phyloP scores from a whole-genome alignment of 2,329 filamentous ascomycete genomes.

The Hypocreales sp. region DNA sequence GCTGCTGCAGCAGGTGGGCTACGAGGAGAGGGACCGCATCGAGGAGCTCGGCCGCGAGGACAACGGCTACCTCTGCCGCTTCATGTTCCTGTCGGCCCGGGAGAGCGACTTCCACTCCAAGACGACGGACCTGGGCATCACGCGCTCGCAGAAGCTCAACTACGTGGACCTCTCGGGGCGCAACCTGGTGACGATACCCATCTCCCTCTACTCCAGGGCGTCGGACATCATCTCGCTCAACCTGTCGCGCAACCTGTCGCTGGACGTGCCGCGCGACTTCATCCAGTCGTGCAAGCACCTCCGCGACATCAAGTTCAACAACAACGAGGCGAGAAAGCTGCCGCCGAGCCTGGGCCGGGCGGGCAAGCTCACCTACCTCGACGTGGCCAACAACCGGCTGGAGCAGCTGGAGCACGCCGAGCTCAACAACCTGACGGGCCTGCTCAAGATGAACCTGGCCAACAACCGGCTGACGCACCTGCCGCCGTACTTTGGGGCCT shows the following conservation, averaged over 20 bases:
- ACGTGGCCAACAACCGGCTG: slow-evolving; percentile 87
- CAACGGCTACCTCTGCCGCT: slow-evolving; percentile 91
- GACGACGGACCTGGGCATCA: slow-evolving; percentile 62
- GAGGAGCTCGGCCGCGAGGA: slow-evolving; percentile 93
- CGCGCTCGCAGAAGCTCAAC: slow-evolving; percentile 77
- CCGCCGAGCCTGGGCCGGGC: slow-evolving; percentile 75
- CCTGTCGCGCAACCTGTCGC: slow-evolving; percentile 76
- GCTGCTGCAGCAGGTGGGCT: slow-evolving; percentile 81
- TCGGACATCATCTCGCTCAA: slow-evolving; percentile 90
- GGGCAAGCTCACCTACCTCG: slow-evolving; percentile 68
- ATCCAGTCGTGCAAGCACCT: slow-evolving; percentile 85
- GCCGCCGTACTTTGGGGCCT: slow-evolving; percentile 69
- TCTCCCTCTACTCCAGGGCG: slow-evolving; percentile 81
- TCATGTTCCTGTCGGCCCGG: slow-evolving; percentile 83
- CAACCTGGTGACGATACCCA: slow-evolving; percentile 89
- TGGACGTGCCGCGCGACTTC: slow-evolving; percentile 91
- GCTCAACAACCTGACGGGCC: slow-evolving; percentile 54
- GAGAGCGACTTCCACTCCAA: slow-evolving; percentile 62
- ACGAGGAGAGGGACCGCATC: slow-evolving; percentile 70
- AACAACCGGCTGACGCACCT: slow-evolving; percentile 78
- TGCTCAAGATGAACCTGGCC: slow-evolving; percentile 81
- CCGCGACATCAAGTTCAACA: slow-evolving; percentile 88
- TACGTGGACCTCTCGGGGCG: slow-evolving; percentile 84
- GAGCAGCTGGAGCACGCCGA: slow-evolving; percentile 79
- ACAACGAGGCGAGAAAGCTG: slow-evolving; percentile 79